Evolutionary conservation across 2,329 filamentous ascomycete genomes (phyloP).

Genomic region (Fonsecaea pedrosoi): DNA sequence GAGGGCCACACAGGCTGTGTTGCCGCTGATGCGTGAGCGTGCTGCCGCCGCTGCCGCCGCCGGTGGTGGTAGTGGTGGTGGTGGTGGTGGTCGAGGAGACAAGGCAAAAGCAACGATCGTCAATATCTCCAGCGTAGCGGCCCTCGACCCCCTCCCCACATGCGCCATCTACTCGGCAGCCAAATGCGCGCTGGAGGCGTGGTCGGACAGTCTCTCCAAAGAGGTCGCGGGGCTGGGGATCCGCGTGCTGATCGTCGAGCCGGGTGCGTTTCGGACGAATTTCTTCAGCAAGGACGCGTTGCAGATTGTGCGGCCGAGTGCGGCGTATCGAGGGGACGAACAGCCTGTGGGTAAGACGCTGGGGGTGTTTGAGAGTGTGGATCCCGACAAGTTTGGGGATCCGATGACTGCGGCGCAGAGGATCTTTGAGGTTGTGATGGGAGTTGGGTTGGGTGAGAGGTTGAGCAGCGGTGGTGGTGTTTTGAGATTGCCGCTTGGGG

Average conservation of each 20-base stretch:
- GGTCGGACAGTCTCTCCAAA: conserved; percentile 47
- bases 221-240: conserved; percentile 50
- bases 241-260: conserved; percentile 51
- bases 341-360: conserved; percentile 19
- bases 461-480: conserved; percentile 43
- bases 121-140: conserved; percentile 35
- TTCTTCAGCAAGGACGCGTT: conserved; percentile 44
- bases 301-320: conserved; percentile 22
- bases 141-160: conserved; percentile 40
- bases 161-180: conserved; percentile 44
- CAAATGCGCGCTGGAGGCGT: conserved; percentile 53
- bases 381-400: conserved; percentile 44
- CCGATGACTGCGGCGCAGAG: conserved; percentile 45
- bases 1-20: conserved; percentile 26
- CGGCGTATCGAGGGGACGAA: conserved; percentile 17
- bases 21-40: conserved; percentile 30
- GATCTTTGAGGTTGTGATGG: conserved; percentile 49
- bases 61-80: no score
- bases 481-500: conserved; percentile 48
- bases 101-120: conserved; percentile 16
- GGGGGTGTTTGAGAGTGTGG: conserved; percentile 28
- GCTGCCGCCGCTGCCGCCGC: no score
- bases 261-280: conserved; percentile 53
- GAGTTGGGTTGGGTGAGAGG: conserved; percentile 43
- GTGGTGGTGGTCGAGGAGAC: no score